Evolutionary conservation across 805 yeast species (phyloP).

Genomic region (Cyberlindnera mrakii): DNA sequence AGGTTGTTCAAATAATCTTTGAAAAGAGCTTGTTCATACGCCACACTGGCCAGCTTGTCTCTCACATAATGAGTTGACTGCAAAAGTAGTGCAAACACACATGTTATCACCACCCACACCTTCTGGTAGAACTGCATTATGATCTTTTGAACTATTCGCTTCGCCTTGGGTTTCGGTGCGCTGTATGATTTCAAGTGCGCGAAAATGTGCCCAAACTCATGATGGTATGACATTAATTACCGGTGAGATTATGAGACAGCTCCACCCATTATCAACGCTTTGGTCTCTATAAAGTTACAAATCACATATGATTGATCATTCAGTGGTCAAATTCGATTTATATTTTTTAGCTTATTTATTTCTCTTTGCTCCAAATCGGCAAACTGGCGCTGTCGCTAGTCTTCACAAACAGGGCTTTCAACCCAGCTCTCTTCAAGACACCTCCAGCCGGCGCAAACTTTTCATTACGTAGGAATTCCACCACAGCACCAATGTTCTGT

Average conservation of each 20-base stretch:
- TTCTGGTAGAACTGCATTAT: constrained; percentile 22
- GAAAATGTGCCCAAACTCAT: too few relatives aligned
- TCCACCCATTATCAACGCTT: too few relatives aligned
- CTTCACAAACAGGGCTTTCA: constrained; percentile 52
- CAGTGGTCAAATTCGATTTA: not conserved
- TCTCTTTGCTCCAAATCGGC: constrained; percentile 40
- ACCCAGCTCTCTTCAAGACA: constrained; percentile 37
- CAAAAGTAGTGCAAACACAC: constrained; percentile 14
- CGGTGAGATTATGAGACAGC: too few relatives aligned
- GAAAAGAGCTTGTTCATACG: constrained; percentile 13
- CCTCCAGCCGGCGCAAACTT: constrained; percentile 53
- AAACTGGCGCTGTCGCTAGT: constrained; percentile 62
- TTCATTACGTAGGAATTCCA: constrained; percentile 40
- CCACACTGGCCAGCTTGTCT: constrained; percentile 17
- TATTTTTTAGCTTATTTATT: constrained; percentile 1
- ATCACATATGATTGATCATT: not conserved
- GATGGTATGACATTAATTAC: too few relatives aligned
- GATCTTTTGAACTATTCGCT: not conserved
- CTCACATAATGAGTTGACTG: constrained; percentile 17
- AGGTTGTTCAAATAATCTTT: constrained; percentile 6
- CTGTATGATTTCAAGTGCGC: too few relatives aligned
- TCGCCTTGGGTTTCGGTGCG: not conserved
- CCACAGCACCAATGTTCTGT: constrained; percentile 47
- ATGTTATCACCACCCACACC: constrained; percentile 22
- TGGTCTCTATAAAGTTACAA: too few relatives aligned